phyloP scores from a whole-genome alignment of 768 basidiomycete species.

The Podaxis rugospora region DNA sequence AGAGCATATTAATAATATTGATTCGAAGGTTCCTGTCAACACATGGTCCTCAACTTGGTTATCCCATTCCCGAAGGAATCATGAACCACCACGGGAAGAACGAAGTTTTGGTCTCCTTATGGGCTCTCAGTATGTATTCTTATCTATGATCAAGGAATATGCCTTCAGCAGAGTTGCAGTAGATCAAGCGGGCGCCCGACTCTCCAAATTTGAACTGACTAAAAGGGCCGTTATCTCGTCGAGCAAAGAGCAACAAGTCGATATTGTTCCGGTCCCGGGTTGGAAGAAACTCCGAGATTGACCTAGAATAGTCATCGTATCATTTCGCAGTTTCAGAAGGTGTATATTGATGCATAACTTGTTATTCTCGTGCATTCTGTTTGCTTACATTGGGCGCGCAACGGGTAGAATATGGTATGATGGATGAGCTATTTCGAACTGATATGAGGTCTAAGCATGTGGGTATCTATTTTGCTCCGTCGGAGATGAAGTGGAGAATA shows the following conservation, averaged over 20 bases:
- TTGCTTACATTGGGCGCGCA: too few relatives aligned
- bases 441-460: too few relatives aligned
- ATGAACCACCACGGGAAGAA: slow-evolving; percentile 31
- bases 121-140: slow-evolving; percentile 26
- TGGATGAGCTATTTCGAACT: too few relatives aligned
- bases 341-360: too few relatives aligned
- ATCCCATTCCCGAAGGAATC: slow-evolving; percentile 36
- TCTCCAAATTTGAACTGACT: slow-evolving; percentile 25
- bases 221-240: slow-evolving; percentile 23
- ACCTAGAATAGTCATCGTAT: background rate
- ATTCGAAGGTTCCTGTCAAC: slow-evolving; percentile 30
- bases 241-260: slow-evolving; percentile 24
- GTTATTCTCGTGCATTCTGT: too few relatives aligned
- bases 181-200: slow-evolving; percentile 25
- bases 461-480: too few relatives aligned
- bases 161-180: background rate
- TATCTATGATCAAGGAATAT: background rate
- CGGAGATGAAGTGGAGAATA: too few relatives aligned
- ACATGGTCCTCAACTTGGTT: slow-evolving; percentile 44
- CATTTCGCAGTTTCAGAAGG: background rate
- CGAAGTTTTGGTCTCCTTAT: slow-evolving; percentile 29
- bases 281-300: slow-evolving; percentile 26
- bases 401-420: too few relatives aligned
- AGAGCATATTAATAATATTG: background rate
- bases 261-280: slow-evolving; percentile 26